These are phyloP conservation scores for Thelephora ganbajun DNA, from an alignment of 768 basidiomycete species.

Conservation along the genomic window DNA sequence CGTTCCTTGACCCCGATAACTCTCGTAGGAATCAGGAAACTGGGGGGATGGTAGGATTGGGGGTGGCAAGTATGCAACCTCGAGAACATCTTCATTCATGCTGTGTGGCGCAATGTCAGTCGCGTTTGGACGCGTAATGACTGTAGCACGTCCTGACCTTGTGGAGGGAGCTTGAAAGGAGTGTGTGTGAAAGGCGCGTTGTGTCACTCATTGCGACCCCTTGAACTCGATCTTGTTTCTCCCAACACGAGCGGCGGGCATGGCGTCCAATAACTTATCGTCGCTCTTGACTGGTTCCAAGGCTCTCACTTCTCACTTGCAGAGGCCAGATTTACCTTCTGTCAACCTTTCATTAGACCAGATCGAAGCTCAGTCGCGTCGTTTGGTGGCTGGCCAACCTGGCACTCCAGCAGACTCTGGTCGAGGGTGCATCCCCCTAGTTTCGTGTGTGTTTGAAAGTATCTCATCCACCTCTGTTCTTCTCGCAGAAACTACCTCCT, in stretches of 20 bases:
- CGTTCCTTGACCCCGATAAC: conserved; percentile 32
- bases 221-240: not conserved
- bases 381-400: conserved; percentile 63
- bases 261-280: conserved; percentile 39
- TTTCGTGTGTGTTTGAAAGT: not conserved
- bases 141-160: too few species aligned
- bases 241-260: conserved; percentile 2
- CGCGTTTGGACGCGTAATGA: too few species aligned
- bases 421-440: conserved; percentile 46
- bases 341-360: conserved; percentile 88
- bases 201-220: not conserved
- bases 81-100: not conserved
- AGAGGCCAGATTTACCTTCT: conserved; percentile 70
- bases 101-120: too few species aligned
- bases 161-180: too few species aligned
- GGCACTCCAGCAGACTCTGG: conserved; percentile 49
- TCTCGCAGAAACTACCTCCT: conserved; percentile 69
- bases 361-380: conserved; percentile 84
- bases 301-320: conserved; percentile 64
- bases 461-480: conserved; percentile 2
- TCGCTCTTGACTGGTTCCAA: conserved; percentile 59
- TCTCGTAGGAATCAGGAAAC: conserved; percentile 32
- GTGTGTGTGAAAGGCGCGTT: too few species aligned
- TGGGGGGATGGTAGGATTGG: conserved; percentile 21
- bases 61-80: conserved; percentile 12